Evolutionary conservation across 257 asterid species (phyloP).

Genomic region (Penstemon eatonii): DNA sequence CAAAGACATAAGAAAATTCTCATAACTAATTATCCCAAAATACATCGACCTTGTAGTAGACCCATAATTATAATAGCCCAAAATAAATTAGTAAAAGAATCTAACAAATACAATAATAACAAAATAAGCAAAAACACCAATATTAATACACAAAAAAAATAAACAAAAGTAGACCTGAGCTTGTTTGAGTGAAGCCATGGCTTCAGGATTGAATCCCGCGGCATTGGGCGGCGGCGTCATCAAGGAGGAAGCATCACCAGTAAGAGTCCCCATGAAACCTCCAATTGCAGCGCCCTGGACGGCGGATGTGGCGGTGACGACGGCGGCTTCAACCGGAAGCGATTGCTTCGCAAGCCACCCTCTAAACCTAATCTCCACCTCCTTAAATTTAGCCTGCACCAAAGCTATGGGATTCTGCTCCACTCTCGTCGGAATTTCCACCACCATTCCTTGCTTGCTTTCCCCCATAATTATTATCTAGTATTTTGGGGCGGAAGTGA

Average conservation of each 20-base stretch:
- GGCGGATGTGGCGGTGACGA: slow-evolving; percentile 74
- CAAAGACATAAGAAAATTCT: no score
- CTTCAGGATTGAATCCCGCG: slow-evolving; percentile 61
- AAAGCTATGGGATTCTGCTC: slow-evolving; percentile 66
- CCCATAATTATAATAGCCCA: no score
- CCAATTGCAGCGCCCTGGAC: slow-evolving; percentile 87
- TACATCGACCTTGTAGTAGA: no score
- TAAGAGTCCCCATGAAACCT: slow-evolving; percentile 77
- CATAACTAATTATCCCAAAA: no score
- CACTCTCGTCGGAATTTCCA: slow-evolving; percentile 36
- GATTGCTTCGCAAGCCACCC: slow-evolving; percentile 83
- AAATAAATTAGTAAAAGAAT: no score
- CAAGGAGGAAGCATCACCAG: slow-evolving; percentile 58
- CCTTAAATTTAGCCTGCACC: slow-evolving; percentile 67
- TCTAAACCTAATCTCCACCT: slow-evolving; percentile 55
- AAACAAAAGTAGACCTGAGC: slow-evolving; percentile 54
- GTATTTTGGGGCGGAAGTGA: no score
- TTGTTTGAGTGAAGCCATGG: slow-evolving; percentile 79
- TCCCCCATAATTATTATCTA: slow-evolving; percentile 39
- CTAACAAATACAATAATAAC: no score
- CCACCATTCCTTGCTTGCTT: slow-evolving; percentile 52
- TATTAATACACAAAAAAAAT: not conserved
- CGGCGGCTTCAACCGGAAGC: slow-evolving; percentile 81
- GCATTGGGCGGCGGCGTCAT: slow-evolving; percentile 71
- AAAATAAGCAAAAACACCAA: not conserved